A percentile compares a stretch with the other conserved stretches of the same genome.
phyloP scores from a whole-genome alignment of 108 stramenopile species.

The Licmophora abbreviata region DNA sequence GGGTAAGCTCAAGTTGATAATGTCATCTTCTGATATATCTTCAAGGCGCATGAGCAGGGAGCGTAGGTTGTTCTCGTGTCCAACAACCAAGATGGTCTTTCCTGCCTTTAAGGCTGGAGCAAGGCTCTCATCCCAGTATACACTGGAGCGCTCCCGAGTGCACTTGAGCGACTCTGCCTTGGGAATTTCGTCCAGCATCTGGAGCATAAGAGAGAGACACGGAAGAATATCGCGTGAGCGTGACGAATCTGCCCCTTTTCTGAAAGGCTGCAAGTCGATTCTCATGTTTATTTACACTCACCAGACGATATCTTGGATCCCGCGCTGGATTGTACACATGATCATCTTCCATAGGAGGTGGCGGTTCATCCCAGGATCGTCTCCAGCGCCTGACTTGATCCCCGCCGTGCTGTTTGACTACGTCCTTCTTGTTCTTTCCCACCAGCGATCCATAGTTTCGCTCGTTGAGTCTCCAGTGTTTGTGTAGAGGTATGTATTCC shows the following conservation, averaged over 20 bases:
- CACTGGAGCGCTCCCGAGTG: slow-evolving; percentile 75
- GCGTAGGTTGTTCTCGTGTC: slow-evolving; percentile 94
- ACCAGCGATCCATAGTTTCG: slow-evolving; percentile 80
- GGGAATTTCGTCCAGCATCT: slow-evolving; percentile 63
- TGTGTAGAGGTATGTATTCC: slow-evolving; percentile 86
- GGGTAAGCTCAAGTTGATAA: slow-evolving; percentile 84
- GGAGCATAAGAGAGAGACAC: slow-evolving; percentile 1
- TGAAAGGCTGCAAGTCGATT: too few species aligned
- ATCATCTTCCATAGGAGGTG: slow-evolving; percentile 68
- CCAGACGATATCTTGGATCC: slow-evolving; percentile 75
- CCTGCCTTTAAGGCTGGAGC: slow-evolving; percentile 72
- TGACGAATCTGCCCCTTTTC: too few species aligned
- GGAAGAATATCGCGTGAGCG: too few species aligned
- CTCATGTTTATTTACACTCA: too few species aligned
- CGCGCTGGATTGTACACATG: slow-evolving; percentile 67
- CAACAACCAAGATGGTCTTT: slow-evolving; percentile 89
- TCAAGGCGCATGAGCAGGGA: slow-evolving; percentile 93
- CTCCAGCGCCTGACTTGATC: slow-evolving; percentile 86
- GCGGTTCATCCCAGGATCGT: slow-evolving; percentile 86
- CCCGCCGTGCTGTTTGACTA: slow-evolving; percentile 62
- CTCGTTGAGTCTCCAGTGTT: slow-evolving; percentile 92
- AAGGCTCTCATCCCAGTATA: slow-evolving; percentile 86
- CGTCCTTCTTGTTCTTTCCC: slow-evolving; percentile 93
- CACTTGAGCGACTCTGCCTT: slow-evolving; percentile 74
- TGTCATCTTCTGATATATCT: slow-evolving; percentile 80